These are phyloP conservation scores for Rhizophlyctis rosea DNA, from an alignment of 192 early-diverging fungal species.

Conservation along the genomic window DNA sequence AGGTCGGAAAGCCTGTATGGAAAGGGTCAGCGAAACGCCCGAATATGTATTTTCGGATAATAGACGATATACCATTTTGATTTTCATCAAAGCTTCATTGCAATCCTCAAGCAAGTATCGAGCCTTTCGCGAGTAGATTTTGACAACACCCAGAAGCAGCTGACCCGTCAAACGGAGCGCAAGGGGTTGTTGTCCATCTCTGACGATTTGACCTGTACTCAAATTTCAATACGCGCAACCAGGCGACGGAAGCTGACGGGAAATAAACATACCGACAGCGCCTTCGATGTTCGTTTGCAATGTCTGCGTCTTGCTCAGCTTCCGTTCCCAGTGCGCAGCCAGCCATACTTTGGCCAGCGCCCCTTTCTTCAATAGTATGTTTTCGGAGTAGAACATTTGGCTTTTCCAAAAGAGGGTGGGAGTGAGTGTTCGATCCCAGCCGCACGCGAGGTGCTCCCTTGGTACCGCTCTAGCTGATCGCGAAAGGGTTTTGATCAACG, in stretches of 20 bases:
- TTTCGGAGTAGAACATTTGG: conserved; percentile 50
- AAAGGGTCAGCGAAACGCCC: too few species aligned
- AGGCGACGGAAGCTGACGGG: background rate
- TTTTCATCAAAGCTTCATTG: conserved; percentile 89
- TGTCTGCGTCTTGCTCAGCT: conserved; percentile 92
- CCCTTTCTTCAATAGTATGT: conserved; percentile 54
- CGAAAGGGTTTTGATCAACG: too few species aligned
- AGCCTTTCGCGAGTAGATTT: conserved; percentile 95
- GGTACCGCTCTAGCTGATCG: too few species aligned
- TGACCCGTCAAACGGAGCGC: conserved; percentile 95
- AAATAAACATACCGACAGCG: conserved; percentile 67
- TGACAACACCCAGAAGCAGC: conserved; percentile 88
- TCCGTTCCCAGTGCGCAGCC: conserved; percentile 95
- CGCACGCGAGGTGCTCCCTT: too few species aligned
- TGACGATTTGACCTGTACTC: conserved; percentile 72
- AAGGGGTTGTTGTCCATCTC: conserved; percentile 76
- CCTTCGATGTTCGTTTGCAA: conserved; percentile 87
- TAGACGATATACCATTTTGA: conserved; percentile 77
- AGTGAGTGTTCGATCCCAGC: too few species aligned
- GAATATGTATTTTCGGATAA: too few species aligned
- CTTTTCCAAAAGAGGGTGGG: too few species aligned
- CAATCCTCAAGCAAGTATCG: conserved; percentile 97
- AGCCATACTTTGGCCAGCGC: conserved; percentile 96
- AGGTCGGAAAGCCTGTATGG: conserved; percentile 71
- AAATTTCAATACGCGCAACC: conserved; percentile 2